Evolutionary conservation across 208 protist species (phyloP), one percentile per base, ranked within the genome.

Genomic region (Chromosphaera perkinsii): DNA sequence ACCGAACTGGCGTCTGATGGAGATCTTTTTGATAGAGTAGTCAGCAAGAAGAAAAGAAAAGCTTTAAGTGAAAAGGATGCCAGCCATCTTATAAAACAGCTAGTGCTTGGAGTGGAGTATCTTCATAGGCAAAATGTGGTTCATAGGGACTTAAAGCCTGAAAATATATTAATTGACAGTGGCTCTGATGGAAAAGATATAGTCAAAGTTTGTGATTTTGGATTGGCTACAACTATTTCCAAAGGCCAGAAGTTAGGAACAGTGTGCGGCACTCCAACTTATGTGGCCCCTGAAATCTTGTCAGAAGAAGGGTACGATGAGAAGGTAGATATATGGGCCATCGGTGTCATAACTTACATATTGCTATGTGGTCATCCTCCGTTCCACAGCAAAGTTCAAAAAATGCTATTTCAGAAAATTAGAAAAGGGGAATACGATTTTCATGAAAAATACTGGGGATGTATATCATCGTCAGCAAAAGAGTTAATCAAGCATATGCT

Each of bases 1-100:
- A 65, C 80, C 22, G 83, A 87, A 52, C 73, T 83, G n/a, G 79
- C 84, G 17, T 66, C 54, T 35, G 81, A 78, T 51, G 82, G 85
- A 1, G 85, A 90, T 66, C 52, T 90, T 20, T 90, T 90, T 72
- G 86, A 90, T 71, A 68, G 71, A 31, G 89, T 90, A 51, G 70
- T 89, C 9, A 36, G 69, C 33, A 17, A 45, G 10, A 72, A 69
- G 29, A 67, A 75, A n/a, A n/a, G n/a, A n/a, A n/a, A n/a, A n/a
- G n/a, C n/a, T n/a, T 89, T 85, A 56, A 70, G 76, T 24, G 85
- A 90, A 55, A 49, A 69, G 26, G 80, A 83, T 24, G 78, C 74
- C 20, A 36, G 60, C 37, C 63, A 66, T 36, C 29, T 87, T n/a
- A 66, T 79, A 12, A 48, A 62, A 27, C n/a, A n/a, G n/a, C n/a